A percentile compares a stretch with the other conserved stretches of the same genome.
Evolutionary conservation across 192 early-diverging fungal genomes (phyloP).

Genomic region (Chytriomyces hyalinus): DNA sequence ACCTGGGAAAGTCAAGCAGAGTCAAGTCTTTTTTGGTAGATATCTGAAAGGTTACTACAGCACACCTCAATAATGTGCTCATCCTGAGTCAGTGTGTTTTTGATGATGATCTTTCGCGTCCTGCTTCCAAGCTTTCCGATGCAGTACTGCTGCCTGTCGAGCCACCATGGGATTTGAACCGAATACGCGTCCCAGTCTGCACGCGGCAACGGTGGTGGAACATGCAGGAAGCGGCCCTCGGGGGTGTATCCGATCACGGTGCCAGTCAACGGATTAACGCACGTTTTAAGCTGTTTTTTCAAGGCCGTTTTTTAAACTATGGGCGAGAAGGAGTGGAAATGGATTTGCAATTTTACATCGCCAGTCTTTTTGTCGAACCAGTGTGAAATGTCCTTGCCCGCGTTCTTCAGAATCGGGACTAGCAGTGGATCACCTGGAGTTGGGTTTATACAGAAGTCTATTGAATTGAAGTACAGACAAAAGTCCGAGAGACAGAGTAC

Average conservation of each 20-base stretch:
- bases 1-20: conserved; percentile 38
- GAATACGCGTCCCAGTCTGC: conserved; percentile 45
- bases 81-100: conserved; percentile 63
- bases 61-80: conserved; percentile 60
- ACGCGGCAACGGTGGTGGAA: conserved; percentile 54
- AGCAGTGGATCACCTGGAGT: conserved; percentile 51
- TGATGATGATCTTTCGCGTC: conserved; percentile 58
- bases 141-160: conserved; percentile 52
- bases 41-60: neutral
- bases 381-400: conserved; percentile 66
- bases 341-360: conserved; percentile 38
- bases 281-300: conserved; percentile 48
- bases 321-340: too few species aligned
- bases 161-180: conserved; percentile 57
- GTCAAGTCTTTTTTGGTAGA: neutral
- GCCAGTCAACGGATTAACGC: conserved; percentile 56
- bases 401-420: conserved; percentile 60
- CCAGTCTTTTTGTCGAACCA: conserved; percentile 63
- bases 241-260: conserved; percentile 52
- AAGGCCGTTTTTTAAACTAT: neutral
- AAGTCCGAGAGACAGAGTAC: neutral
- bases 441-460: neutral
- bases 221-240: conserved; percentile 58
- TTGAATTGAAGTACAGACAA: neutral
- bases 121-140: conserved; percentile 54